Conservation (phyloP, 202 grass and related monocot genomes). For the Hordeum pubiflorum region DNA sequence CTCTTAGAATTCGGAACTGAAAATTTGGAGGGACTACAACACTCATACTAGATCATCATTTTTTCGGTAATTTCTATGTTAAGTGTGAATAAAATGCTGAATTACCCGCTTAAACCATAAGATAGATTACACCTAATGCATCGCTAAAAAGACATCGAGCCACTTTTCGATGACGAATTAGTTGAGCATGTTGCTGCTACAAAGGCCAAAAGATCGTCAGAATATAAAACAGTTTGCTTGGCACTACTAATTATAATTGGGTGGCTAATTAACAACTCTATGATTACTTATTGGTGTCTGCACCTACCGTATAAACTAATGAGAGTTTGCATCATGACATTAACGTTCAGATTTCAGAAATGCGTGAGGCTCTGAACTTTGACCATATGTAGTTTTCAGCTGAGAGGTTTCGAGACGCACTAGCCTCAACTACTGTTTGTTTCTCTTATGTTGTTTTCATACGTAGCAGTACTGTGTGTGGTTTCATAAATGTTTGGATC, state of each 20-base stretch:
- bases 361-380: neutral
- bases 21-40: neutral
- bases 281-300: neutral
- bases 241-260: slow-evolving; percentile 1
- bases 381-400: slow-evolving; percentile 13
- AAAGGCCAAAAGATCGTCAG: slow-evolving; percentile 25
- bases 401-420: neutral
- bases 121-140: neutral
- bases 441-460: neutral
- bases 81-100: neutral
- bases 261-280: neutral
- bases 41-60: neutral
- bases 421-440: neutral
- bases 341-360: neutral
- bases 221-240: slow-evolving; percentile 9
- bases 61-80: neutral
- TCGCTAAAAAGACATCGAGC: neutral
- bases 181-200: neutral
- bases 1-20: neutral
- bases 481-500: slow-evolving; percentile 1
- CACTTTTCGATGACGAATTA: slow-evolving; percentile 32
- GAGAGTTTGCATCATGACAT: neutral
- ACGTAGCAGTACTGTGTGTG: neutral
- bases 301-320: slow-evolving; percentile 22
- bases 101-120: neutral